Base-by-base conservation (phyloP, 1,284 basidiomycete genomes). In the Trichosporon ovoides region DNA sequence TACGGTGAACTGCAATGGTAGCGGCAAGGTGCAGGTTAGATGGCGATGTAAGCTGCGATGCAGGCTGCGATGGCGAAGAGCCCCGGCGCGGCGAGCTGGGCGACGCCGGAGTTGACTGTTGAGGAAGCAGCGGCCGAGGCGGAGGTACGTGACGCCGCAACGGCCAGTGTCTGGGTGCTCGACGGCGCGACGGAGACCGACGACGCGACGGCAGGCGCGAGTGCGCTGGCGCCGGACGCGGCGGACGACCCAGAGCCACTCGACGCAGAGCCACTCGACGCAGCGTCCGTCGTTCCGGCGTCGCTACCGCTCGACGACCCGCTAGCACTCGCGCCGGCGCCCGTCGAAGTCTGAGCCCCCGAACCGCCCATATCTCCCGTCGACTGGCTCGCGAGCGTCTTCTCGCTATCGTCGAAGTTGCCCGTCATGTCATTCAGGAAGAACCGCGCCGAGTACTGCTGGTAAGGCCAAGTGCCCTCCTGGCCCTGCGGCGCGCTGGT, bases 361-460 rank as follows among this genome's bases (percentile, higher is more conserved):
- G 61, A 34, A 16, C 60, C 49, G 19, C 58, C 38, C 52, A 28
- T 53, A 55, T 52, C 24, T 33, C 53, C 37, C 14, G 65, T 62
- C 37, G 59, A 48, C 48, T 73, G 66, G 38, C 69, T 64, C 38
- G 68, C 65, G 18, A 70, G 56, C 55, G 71, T 64, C 22, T 72
- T 38, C 53, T 57, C 37, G 7, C 46, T 64, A 7, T 65, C 22
- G 66, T 73, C 72, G 63, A 75, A 79, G n/a, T 59, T 65, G 28
- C 77, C 77, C 24, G 66, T 71, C 76, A 77, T 77, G 36, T 19
- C 65, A 69, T 66, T 34, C 70, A 69, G 63, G 24, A n/a, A 53
- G 80, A 91, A 93, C 67, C 84, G 84, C 59, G 89, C 82, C n/a
- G 89, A 90, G 81, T 91, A 93, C 2, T 88, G 84, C 63, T 86